Percentiles rank a stretch among this genome's conserved stretches.
phyloP scores from a whole-genome alignment of 2,329 filamentous ascomycete species.

The Aspergillus sp. region DNA sequence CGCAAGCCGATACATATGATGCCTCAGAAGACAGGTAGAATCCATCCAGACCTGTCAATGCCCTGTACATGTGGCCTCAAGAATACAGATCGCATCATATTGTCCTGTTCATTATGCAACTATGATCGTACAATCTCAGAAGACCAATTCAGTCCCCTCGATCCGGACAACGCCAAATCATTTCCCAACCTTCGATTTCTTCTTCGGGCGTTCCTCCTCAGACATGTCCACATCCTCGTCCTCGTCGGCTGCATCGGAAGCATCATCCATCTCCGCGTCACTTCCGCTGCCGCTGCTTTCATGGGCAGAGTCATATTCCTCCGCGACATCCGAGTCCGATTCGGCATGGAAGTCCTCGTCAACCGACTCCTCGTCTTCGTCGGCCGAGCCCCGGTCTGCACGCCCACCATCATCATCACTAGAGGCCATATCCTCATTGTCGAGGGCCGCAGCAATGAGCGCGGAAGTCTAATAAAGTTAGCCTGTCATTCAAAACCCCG shows the following conservation, averaged over 20 bases:
- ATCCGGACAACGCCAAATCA: constrained; percentile 17
- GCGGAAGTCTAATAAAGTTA: constrained; percentile 40
- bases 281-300: constrained; percentile 74
- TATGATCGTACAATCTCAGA: constrained; percentile 3
- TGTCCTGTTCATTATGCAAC: constrained; percentile 14
- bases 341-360: constrained; percentile 96
- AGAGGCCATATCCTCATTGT: constrained; percentile 76
- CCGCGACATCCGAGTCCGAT: constrained; percentile 90
- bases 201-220: constrained; percentile 56
- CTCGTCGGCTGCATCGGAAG: constrained; percentile 37
- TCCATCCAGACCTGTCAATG: neutral
- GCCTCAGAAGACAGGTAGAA: too few species aligned
- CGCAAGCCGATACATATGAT: constrained; percentile 6
- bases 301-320: constrained; percentile 91
- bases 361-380: constrained; percentile 91
- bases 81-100: constrained; percentile 1
- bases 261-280: constrained; percentile 59
- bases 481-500: too few species aligned
- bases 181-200: constrained; percentile 56
- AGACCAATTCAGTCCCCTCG: neutral
- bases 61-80: neutral
- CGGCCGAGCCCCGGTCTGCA: constrained; percentile 82
- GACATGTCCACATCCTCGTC: constrained; percentile 33
- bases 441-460: constrained; percentile 74
- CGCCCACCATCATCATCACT: constrained; percentile 75